phyloP scores from a whole-genome alignment of 2,329 filamentous ascomycete genomes.

The Tolypocladium pustulatum region DNA sequence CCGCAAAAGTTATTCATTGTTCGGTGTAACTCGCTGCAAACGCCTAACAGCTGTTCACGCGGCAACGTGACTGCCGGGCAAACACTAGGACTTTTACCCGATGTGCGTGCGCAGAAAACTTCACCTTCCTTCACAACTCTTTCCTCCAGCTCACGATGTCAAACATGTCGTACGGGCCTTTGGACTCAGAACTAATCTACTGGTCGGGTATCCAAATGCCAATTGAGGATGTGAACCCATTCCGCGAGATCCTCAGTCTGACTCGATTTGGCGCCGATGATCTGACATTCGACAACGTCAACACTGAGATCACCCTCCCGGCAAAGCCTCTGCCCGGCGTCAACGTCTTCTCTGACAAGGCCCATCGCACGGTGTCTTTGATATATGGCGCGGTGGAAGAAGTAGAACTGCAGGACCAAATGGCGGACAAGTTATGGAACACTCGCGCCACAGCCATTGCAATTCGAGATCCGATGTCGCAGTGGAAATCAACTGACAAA shows the following conservation, averaged over 20 bases:
- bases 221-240: neutral
- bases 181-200: neutral
- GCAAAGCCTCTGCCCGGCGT: neutral
- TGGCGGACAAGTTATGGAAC: neutral
- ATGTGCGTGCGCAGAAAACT: neutral
- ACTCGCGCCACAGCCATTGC: neutral
- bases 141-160: neutral
- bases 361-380: neutral
- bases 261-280: neutral
- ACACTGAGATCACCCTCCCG: neutral
- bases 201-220: neutral
- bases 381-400: neutral
- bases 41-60: neutral
- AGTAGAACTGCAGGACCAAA: neutral
- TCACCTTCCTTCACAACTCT: neutral
- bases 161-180: neutral
- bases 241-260: neutral
- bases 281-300: neutral
- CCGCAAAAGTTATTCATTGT: no score
- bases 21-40: no score
- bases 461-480: neutral
- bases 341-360: neutral
- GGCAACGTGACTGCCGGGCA: neutral
- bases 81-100: neutral
- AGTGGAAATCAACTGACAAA: neutral